Evolutionary conservation across 148 eudicot genomes (phyloP), one percentile per base, ranked within the genome.

Genomic region (Mesembryanthemum crystallinum): DNA sequence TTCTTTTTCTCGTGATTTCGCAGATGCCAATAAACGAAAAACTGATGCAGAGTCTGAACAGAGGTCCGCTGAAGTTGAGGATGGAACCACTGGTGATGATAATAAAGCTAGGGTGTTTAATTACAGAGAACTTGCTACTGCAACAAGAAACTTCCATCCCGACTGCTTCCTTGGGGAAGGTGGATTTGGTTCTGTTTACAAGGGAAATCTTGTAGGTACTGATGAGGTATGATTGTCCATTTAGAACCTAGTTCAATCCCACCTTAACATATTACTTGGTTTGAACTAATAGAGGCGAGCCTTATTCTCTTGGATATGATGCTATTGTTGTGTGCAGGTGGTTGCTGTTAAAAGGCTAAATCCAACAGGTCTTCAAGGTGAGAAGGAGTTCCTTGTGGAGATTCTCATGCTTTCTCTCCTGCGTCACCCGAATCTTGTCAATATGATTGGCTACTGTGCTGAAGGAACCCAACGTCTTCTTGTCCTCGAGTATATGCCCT

Each of bases 341-440:
- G 81, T 88, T 42, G 94, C 94, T 72, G 87, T 88, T 30, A 90
- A 90, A 74, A 74, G 61, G 78, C 82, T 90, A 47, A 85, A 90
- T 83, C 85, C 81, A 64, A 63, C 77, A 30, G 94, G 91, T 65
- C 57, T 77, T 76, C 94, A 90, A 83, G 94, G 91, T 37, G 91
- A 83, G 33, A 88, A 85, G 69, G 91, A 88, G 77, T 88, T 90
- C 66, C 62, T 88, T 15, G 89, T 88, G 70, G 92, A 90, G 78
- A 76, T 90, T 78, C 85, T 84, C 74, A 90, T 88, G 90, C 88
- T 88, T 23, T 84, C 90, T 73, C 89, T 85, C 76, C 42, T 87
- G 29, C 79, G 85, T 32, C 95, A 90, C 81, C 86, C 89, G 43
- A 90, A 90, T 73, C 90, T 90, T 25, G 89, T 90, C 61, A 77